These are phyloP conservation scores for Trichosporon faecale DNA, from an alignment of 1,284 basidiomycete species.

Conservation along the genomic window DNA sequence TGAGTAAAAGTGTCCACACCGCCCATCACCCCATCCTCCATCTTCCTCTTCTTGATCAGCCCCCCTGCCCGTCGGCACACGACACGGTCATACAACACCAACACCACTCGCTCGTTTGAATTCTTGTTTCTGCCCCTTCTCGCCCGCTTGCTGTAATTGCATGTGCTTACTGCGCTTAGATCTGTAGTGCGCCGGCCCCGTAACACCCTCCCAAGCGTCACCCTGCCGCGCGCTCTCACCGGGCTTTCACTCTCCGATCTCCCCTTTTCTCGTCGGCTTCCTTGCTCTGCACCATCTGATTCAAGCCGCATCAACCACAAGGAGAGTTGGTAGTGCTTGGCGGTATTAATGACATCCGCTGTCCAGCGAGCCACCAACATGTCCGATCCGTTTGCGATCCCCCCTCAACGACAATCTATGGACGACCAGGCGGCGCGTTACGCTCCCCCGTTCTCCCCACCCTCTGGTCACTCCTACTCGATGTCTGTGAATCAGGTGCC, in stretches of 20 bases:
- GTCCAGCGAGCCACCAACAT: constrained; percentile 21
- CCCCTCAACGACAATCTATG: constrained; percentile 18
- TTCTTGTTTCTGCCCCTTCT: not conserved
- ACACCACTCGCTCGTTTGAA: not conserved
- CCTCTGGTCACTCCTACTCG: constrained; percentile 8
- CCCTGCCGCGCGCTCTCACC: not conserved
- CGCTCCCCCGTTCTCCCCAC: constrained; percentile 21
- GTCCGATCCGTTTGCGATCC: constrained; percentile 27
- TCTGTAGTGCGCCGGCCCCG: not conserved
- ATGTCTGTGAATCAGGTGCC: constrained; percentile 10
- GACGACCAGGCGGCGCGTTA: constrained; percentile 21
- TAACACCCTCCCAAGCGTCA: not conserved
- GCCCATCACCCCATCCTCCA: not conserved
- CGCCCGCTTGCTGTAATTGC: not conserved
- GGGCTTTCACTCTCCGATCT: not conserved
- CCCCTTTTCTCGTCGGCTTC: not conserved
- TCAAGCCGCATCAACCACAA: not conserved
- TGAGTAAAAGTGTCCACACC: not conserved
- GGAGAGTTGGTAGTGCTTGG: not conserved
- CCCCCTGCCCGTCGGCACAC: not conserved
- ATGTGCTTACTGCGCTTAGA: constrained; percentile 1
- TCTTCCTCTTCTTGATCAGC: not conserved
- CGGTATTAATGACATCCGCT: constrained; percentile 18
- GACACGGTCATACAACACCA: not conserved
- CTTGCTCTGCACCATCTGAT: not conserved